Percentiles rank a stretch among this genome's conserved stretches.
Conservation (phyloP, 768 basidiomycete genomes). For the Termitomyces sp. region DNA sequence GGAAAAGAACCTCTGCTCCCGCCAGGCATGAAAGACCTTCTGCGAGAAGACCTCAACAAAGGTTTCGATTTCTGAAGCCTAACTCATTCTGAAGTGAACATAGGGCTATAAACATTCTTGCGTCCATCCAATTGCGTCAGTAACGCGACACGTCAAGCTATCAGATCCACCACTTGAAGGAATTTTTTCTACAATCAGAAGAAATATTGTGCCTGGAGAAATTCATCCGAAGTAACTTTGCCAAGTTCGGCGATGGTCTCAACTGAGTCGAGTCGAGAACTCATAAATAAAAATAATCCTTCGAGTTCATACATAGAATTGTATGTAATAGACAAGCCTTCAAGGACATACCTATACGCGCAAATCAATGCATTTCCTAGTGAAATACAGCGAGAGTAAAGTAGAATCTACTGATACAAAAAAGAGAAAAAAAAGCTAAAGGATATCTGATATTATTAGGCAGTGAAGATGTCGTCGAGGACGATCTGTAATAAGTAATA, state of each 20-base stretch:
- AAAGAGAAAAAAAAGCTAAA: too few species aligned
- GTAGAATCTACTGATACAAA: background rate
- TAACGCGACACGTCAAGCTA: background rate
- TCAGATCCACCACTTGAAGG: too few species aligned
- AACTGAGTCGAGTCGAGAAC: background rate
- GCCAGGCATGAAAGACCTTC: conserved; percentile 81
- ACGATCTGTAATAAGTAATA: background rate
- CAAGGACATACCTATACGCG: background rate
- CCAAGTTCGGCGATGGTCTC: too few species aligned
- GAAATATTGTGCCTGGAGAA: background rate
- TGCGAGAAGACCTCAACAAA: conserved; percentile 83
- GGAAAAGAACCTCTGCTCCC: conserved; percentile 70
- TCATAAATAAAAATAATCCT: background rate
- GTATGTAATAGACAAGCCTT: background rate
- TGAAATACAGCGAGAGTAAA: background rate
- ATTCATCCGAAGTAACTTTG: too few species aligned
- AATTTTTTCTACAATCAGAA: too few species aligned
- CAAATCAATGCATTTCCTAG: background rate
- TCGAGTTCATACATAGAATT: background rate
- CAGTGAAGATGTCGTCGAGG: background rate
- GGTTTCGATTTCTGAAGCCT: conserved; percentile 66
- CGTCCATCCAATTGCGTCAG: background rate
- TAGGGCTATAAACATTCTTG: too few species aligned
- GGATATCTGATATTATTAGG: background rate
- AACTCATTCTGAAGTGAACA: too few species aligned